Evolutionary conservation across 371 early-diverging fungal genomes (phyloP), one percentile per base, ranked within the genome.

Genomic region (Basidiobolus meristosporus): DNA sequence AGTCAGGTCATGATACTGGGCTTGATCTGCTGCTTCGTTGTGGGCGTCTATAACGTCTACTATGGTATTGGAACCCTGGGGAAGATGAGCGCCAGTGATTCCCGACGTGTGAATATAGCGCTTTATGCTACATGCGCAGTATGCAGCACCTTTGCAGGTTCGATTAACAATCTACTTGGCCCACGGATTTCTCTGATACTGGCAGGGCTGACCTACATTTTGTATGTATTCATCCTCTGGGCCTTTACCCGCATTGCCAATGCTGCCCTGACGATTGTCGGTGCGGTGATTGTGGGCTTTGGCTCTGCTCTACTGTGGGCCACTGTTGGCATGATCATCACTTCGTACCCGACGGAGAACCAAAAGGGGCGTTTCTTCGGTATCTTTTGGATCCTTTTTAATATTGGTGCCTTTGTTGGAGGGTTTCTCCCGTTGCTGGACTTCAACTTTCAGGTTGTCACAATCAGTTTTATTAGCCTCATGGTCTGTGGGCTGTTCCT

Each of bases 381-480:
- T 17, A 67, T 77, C 29, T 84, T 84, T 56, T 85, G 86, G 86
- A 60, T 68, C 45, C 68, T 82, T 33, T 85, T 85, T 54, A 85
- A 82, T 54, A 38, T 58, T 35, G 62, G 73, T n/a, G n/a, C n/a
- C n/a, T n/a, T n/a, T n/a, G n/a, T n/a, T n/a, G n/a, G n/a, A n/a
- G n/a, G n/a, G n/a, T n/a, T 44, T 70, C 61, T 19, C 64, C 73
- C 35, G 47, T 84, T 16, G 85, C 85, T 30, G 68, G 71, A 32
- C 45, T 79, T 10, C 68, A 83, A 36, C 70, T 75, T 4, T 59
- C 82, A 33, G 48, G 59, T 18, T 0, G 29, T 37, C 10, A 43
- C 46, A 23, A 59, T 58, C 15, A 30, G 76, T 60, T 0, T 81
- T 75, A 51, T 68, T 79, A 16, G 51, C 65, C 15, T 51, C 79